These are phyloP conservation scores for Epichloe bromicola DNA, from an alignment of 2,329 filamentous ascomycete species.

Conservation along the genomic window DNA sequence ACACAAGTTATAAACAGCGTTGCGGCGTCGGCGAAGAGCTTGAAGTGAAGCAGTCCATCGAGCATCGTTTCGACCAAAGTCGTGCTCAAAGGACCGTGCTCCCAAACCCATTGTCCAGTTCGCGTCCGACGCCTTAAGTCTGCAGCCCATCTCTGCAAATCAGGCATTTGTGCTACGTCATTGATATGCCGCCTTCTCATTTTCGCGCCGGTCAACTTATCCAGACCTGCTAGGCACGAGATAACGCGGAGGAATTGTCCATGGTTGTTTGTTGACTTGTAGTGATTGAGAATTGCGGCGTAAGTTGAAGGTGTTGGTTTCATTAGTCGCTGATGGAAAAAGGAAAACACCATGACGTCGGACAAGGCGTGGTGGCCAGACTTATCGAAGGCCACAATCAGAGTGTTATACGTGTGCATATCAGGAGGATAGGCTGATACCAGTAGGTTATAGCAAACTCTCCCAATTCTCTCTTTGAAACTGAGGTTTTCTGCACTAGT, in stretches of 20 bases:
- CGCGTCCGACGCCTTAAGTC: constrained; percentile 12
- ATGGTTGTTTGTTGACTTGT: constrained; percentile 27
- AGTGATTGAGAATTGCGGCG: constrained; percentile 37
- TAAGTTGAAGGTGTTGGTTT: constrained; percentile 36
- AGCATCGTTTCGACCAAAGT: constrained; percentile 33
- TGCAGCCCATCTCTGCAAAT: constrained; percentile 18
- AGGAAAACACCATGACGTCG: constrained; percentile 38
- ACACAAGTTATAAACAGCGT: constrained; percentile 28
- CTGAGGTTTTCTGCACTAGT: constrained; percentile 12
- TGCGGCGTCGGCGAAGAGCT: constrained; percentile 30
- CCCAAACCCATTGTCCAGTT: constrained; percentile 24
- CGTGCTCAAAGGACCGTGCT: constrained; percentile 26
- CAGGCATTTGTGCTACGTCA: constrained; percentile 16
- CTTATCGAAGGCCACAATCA: constrained; percentile 53
- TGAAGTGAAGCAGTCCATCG: constrained; percentile 34
- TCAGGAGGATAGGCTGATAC: constrained; percentile 47
- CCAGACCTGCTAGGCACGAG: constrained; percentile 31
- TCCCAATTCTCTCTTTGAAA: constrained; percentile 22
- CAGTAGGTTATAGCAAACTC: constrained; percentile 53
- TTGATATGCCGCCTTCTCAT: constrained; percentile 21
- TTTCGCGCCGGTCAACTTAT: constrained; percentile 25
- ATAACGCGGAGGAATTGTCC: constrained; percentile 31
- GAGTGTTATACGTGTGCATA: constrained; percentile 56
- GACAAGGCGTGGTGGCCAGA: constrained; percentile 36
- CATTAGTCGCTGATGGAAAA: constrained; percentile 30